phyloP scores from a whole-genome alignment of 2,329 filamentous ascomycete species.

The Sporothrix protearum region DNA sequence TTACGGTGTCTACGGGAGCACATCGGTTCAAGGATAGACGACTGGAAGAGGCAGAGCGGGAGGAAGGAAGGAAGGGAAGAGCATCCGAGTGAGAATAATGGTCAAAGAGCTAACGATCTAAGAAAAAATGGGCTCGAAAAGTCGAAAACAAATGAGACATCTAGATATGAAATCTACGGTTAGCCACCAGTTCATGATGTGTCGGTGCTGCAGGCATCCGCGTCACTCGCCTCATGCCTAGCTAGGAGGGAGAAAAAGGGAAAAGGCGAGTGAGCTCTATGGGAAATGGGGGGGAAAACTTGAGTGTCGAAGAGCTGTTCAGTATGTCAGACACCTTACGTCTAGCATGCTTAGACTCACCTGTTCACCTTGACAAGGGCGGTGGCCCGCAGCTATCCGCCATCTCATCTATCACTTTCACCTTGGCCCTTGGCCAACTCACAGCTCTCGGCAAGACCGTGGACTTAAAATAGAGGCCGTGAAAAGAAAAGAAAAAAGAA shows the following conservation, averaged over 20 bases:
- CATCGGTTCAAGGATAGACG: constrained; percentile 18
- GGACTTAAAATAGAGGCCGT: background rate
- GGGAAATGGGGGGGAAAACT: background rate
- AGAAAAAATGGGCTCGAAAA: background rate
- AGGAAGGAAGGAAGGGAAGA: background rate
- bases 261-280: background rate
- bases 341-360: background rate
- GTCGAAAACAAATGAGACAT: constrained; percentile 3
- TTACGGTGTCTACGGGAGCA: background rate
- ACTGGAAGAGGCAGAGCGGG: constrained; percentile 6
- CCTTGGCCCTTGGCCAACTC: background rate
- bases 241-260: background rate
- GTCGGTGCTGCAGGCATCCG: constrained; percentile 27
- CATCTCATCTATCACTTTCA: constrained; percentile 4
- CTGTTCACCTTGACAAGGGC: background rate
- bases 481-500: background rate
- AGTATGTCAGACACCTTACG: background rate
- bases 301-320: background rate
- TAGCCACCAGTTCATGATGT: constrained; percentile 19
- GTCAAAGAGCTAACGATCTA: background rate
- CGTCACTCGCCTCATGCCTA: constrained; percentile 13
- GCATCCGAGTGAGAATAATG: background rate
- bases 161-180: constrained; percentile 7
- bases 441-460: constrained; percentile 12
- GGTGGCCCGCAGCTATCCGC: constrained; percentile 13